Conservation (phyloP, 1,284 basidiomycete genomes). For the Mycocalia duriaeana region DNA sequence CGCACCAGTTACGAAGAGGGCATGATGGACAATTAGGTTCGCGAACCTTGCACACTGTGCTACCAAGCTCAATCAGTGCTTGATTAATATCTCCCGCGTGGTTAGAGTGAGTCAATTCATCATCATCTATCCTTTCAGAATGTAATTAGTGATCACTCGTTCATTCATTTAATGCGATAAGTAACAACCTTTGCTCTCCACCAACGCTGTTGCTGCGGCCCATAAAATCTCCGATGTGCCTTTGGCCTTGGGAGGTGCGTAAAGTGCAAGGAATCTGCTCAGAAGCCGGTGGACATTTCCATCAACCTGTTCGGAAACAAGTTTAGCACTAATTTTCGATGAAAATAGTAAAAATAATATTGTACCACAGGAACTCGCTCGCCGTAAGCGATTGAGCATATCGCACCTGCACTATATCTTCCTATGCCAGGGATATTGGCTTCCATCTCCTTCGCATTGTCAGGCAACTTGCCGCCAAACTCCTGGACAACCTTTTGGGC, state of each 20-base stretch:
- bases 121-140: neutral
- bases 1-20: conserved; percentile 66
- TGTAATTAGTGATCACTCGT: neutral
- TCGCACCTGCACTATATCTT: conserved; percentile 86
- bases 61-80: conserved; percentile 83
- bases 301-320: conserved; percentile 57
- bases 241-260: conserved; percentile 79
- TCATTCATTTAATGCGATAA: neutral
- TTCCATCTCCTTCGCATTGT: conserved; percentile 78
- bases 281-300: conserved; percentile 87
- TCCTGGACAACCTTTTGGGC: conserved; percentile 74
- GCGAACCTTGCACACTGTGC: conserved; percentile 84
- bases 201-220: conserved; percentile 69
- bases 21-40: conserved; percentile 73
- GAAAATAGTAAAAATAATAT: neutral
- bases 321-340: neutral
- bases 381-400: conserved; percentile 87
- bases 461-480: conserved; percentile 70
- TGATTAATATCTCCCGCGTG: conserved; percentile 84
- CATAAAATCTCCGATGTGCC: conserved; percentile 78
- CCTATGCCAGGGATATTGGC: conserved; percentile 86
- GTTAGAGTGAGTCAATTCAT: conserved; percentile 17
- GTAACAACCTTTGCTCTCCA: conserved; percentile 33
- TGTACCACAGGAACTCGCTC: conserved; percentile 78
- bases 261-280: conserved; percentile 76